Evolutionary conservation across 352 stramenopile species (phyloP), one percentile per base, ranked within the genome.

Genomic region (Globisporangium ultimum): DNA sequence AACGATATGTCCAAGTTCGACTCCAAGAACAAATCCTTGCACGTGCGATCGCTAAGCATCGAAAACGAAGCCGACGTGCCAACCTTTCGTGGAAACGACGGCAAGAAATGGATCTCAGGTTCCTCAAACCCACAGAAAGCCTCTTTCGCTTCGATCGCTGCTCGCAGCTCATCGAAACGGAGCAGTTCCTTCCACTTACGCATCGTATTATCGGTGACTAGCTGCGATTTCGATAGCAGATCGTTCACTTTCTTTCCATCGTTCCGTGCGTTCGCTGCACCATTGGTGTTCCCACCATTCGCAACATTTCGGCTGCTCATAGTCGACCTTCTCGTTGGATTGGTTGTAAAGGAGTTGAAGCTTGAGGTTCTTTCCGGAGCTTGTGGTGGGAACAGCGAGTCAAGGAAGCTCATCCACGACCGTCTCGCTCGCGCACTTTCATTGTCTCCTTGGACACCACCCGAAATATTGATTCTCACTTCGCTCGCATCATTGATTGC

Each of bases 91-190:
- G 86, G 86, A 50, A 79, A 93, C 0, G 84, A 84, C 12, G 86
- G 86, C 18, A 93, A 36, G 48, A 95, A 95, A 4, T 59, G 60
- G 49, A 95, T 93, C 0, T 70, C 54, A 36, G 86, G 82, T 38
- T 95, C 84, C 58, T 93, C 80, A 51, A 95, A 95, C 0, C 86
- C 86, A 51, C 78, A 91, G n/a, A 95, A 88, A 12, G 91, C 77
- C 51, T 95, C 86, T 34, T 93, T 93, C 0, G 74, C 76, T 46
- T 93, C 84, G 11, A 95, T 86, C 2, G 76, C 80, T 3, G 72
- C 74, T 11, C 74, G 68, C 7, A 95, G 49, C 36, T 92, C 76
- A 45, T 95, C 86, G 47, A 80, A 89, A 10, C 84, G 71, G 22
- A 93, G 55, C 32, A 95, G 45, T 20, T 93, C 82, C 36, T 81